A percentile compares a stretch with the other conserved stretches of the same genome.
phyloP scores from a whole-genome alignment of 164 flowering plant species.

The Annona cherimola region DNA sequence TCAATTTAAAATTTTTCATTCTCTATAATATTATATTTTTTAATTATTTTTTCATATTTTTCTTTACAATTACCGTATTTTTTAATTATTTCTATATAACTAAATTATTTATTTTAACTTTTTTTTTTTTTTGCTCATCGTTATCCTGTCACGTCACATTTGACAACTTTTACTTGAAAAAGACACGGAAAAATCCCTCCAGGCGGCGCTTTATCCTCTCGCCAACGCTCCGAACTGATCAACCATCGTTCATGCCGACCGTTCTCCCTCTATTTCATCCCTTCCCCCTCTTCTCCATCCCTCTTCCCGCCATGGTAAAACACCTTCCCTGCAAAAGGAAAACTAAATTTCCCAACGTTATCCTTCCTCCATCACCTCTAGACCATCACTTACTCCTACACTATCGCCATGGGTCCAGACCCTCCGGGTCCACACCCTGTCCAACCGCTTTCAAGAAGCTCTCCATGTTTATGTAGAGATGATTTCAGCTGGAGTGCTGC shows the following conservation, averaged over 20 bases:
- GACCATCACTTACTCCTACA: conserved; percentile 21
- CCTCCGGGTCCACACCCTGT: conserved; percentile 47
- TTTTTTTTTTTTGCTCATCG: too few relatives aligned
- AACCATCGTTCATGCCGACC: neutral
- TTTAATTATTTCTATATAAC: too few relatives aligned
- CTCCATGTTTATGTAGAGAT: conserved; percentile 49
- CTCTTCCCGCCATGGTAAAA: conserved; percentile 12
- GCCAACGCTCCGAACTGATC: neutral
- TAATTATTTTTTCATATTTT: too few relatives aligned
- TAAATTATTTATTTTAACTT: too few relatives aligned
- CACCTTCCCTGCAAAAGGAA: neutral
- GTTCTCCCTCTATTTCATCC: neutral
- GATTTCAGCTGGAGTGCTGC: conserved; percentile 35
- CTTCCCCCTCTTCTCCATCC: neutral
- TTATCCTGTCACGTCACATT: too few relatives aligned
- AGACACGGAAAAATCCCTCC: too few relatives aligned
- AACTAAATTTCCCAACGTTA: neutral
- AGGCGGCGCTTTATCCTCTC: too few relatives aligned
- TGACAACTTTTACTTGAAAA: too few relatives aligned
- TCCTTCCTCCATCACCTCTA: neutral
- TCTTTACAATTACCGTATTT: too few relatives aligned
- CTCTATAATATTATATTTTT: too few relatives aligned
- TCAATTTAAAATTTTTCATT: too few relatives aligned
- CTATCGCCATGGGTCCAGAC: conserved; percentile 46
- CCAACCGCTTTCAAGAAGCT: conserved; percentile 49